Conservation (phyloP, 352 stramenopile species). For the Pythium sukuiense region DNA sequence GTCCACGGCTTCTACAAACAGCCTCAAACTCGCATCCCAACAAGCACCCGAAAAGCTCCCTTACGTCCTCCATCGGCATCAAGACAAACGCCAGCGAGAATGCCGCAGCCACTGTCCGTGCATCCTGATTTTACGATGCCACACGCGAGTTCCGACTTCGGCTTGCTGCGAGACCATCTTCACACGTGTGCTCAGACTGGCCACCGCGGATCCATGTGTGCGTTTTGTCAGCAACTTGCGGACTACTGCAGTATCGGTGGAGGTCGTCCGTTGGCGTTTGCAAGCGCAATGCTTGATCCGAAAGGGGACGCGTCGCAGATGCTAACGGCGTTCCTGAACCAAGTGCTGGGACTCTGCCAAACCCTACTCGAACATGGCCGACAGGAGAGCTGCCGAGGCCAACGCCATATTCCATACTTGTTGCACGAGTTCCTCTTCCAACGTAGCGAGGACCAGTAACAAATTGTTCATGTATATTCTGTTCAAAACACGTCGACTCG, state of each 20-base stretch:
- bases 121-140: conserved; percentile 4
- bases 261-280: conserved; percentile 8
- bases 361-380: background rate
- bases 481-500: too few species aligned
- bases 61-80: background rate
- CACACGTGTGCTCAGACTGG: conserved; percentile 15
- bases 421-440: conserved; percentile 3
- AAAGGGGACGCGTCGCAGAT: background rate
- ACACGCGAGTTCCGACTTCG: conserved; percentile 14
- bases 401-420: conserved; percentile 9
- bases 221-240: conserved; percentile 12
- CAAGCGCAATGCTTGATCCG: background rate
- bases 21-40: conserved; percentile 11
- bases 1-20: conserved; percentile 9
- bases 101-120: background rate
- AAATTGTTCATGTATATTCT: background rate
- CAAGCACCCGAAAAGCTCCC: background rate
- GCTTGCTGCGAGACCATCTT: conserved; percentile 12
- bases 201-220: conserved; percentile 9
- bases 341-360: conserved; percentile 5
- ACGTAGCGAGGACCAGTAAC: background rate
- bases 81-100: background rate
- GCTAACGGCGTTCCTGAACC: background rate
- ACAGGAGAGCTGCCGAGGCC: background rate
- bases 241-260: conserved; percentile 8